A percentile compares a stretch with the other conserved stretches of the same genome.
Conservation (phyloP, 441 rosid genomes). For the Viola pubescens region DNA sequence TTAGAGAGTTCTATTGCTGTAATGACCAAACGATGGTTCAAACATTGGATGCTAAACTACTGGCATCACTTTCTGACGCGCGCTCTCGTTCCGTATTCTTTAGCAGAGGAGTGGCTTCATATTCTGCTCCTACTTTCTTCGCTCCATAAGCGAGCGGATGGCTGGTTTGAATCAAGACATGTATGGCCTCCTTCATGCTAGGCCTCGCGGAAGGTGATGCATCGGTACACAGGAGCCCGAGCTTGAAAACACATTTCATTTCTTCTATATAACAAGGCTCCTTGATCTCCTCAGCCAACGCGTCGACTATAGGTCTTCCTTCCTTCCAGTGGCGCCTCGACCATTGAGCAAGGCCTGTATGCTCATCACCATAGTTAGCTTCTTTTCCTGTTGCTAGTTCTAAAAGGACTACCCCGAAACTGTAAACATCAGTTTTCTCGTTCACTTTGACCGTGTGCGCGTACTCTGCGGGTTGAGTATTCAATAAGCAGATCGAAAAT, state of each 20-base stretch:
- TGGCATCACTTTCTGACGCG: conserved; percentile 5
- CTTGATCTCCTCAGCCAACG: conserved; percentile 34
- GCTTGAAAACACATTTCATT: conserved; percentile 41
- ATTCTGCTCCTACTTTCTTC: conserved; percentile 15
- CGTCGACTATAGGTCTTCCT: conserved; percentile 29
- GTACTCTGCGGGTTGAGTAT: conserved; percentile 30
- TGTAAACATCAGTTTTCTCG: conserved; percentile 50
- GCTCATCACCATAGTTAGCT: conserved; percentile 34
- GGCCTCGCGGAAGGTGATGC: conserved; percentile 39
- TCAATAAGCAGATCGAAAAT: neutral
- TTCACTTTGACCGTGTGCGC: conserved; percentile 31
- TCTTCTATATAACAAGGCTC: conserved; percentile 29
- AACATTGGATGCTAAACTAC: conserved; percentile 8
- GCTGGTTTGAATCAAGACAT: conserved; percentile 21
- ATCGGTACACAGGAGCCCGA: conserved; percentile 46
- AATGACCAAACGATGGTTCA: neutral
- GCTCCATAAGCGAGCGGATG: neutral
- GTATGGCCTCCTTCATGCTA: conserved; percentile 34
- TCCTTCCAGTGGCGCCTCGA: conserved; percentile 34
- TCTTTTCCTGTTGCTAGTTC: conserved; percentile 56
- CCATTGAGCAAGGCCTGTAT: conserved; percentile 42
- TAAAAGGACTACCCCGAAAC: conserved; percentile 56
- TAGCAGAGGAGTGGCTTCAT: conserved; percentile 24
- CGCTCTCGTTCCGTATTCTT: conserved; percentile 14
- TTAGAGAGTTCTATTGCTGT: neutral